Conservation (phyloP, 75 land plant species). For the Picea glauca region DNA sequence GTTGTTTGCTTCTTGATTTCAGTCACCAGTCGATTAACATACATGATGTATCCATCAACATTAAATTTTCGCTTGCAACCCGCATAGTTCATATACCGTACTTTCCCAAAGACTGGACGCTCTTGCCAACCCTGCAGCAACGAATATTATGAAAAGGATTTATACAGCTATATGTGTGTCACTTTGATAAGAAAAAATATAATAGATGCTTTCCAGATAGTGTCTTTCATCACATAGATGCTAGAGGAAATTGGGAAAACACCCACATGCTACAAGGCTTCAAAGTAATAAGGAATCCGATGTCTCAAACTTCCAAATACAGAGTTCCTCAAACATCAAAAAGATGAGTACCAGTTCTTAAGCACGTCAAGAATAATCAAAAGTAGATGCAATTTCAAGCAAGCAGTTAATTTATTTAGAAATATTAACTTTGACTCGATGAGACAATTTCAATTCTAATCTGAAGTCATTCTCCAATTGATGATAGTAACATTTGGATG, state of each 20-base stretch:
- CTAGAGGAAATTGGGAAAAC: background rate
- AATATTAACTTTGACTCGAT: too few species aligned
- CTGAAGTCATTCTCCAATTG: too few species aligned
- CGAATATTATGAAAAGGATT: background rate
- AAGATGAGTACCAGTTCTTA: background rate
- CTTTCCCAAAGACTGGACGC: conserved; percentile 95
- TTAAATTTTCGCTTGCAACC: conserved; percentile 99
- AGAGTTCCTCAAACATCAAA: background rate
- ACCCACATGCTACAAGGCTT: background rate
- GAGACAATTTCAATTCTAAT: too few species aligned
- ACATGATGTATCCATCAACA: conserved; percentile 91
- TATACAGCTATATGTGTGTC: conserved; percentile 5
- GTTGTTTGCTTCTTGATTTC: conserved; percentile 63
- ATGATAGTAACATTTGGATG: too few species aligned
- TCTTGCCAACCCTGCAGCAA: conserved; percentile 92
- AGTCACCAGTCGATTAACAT: conserved; percentile 62
- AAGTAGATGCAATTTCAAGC: too few species aligned
- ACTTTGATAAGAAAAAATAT: background rate
- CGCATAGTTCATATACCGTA: conserved; percentile 94
- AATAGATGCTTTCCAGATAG: background rate
- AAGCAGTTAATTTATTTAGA: too few species aligned
- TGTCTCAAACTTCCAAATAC: background rate
- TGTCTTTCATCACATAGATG: background rate
- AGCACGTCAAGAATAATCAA: background rate
- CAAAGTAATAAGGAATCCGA: background rate